phyloP scores from a whole-genome alignment of 768 basidiomycete species.

The Russula brevipes region DNA sequence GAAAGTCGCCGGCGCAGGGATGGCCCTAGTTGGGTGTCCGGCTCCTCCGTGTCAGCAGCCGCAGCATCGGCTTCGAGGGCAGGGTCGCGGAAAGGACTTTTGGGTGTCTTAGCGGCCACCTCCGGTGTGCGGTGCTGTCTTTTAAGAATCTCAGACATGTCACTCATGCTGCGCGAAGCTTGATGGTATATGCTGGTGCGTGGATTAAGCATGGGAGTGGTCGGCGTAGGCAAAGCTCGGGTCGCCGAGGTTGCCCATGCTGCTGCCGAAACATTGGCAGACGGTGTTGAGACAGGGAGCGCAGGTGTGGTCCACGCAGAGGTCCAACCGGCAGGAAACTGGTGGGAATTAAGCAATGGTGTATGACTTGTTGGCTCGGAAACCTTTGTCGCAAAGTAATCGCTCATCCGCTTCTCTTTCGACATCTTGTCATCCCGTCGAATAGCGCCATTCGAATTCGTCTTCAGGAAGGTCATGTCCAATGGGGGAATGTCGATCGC shows the following conservation, averaged over 20 bases:
- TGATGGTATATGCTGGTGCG: slow-evolving; percentile 22
- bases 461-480: slow-evolving; percentile 24
- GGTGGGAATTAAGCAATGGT: not conserved
- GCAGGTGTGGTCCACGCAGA: slow-evolving; percentile 11
- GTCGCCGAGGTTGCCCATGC: slow-evolving; percentile 11
- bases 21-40: slow-evolving; percentile 28
- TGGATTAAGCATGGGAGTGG: slow-evolving; percentile 12
- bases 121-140: slow-evolving; percentile 13
- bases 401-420: slow-evolving; percentile 9
- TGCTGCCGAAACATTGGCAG: not conserved
- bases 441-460: slow-evolving; percentile 8
- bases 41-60: slow-evolving; percentile 5
- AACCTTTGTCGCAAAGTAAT: slow-evolving; percentile 32
- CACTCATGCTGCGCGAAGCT: slow-evolving; percentile 22
- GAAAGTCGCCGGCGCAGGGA: slow-evolving; percentile 58
- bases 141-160: slow-evolving; percentile 20
- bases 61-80: not conserved
- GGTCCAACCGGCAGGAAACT: not conserved
- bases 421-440: slow-evolving; percentile 21
- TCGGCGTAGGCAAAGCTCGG: slow-evolving; percentile 29
- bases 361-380: slow-evolving; percentile 4
- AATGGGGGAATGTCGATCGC: slow-evolving; percentile 13
- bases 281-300: slow-evolving; percentile 16
- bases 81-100: not conserved
- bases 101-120: slow-evolving; percentile 6